Evolutionary conservation across 1,139 yeast genomes (phyloP), one percentile per base, ranked within the genome.

Genomic region (Eremothecium coryli): DNA sequence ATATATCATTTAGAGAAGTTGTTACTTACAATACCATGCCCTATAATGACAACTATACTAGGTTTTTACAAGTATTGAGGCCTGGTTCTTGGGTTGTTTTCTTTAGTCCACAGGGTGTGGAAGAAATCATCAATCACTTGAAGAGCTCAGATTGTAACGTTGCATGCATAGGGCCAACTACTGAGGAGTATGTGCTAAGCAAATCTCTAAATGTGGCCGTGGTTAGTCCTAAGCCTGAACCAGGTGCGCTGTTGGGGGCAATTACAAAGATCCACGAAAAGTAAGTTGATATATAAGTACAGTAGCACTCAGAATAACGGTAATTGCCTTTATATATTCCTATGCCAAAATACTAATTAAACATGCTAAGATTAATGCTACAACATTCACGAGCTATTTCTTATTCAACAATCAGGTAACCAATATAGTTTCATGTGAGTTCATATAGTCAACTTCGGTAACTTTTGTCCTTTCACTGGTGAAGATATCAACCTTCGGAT

Each of bases 81-180:
- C 33, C 33, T n/a, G 33, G 32, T 10, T 24, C 64, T 35, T 82
- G 94, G 93, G 63, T 86, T 4, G 80, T 86, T 0, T 82, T 90
- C 42, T 90, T 88, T 57, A 84, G 96, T 43, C 94, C 96, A 0
- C 94, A 90, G 44, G 95, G 95, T 0, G 80, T 94, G 0, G 71
- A 69, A 27, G 63, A 58, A 1, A 77, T 82, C 5, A 71, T 82
- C 2, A 61, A 68, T 9, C 63, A 64, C 43, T 44, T 78, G 29
- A 59, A 54, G 29, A 37, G 45, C 1, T 39, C 44, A 26, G 28
- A 40, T 5, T 38, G 66, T 33, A 68, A 66, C 36, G 64, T 86
- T 13, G 96, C 93, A 0, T 75, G 88, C 4, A 90, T 90, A 41
- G 98, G 98, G 0, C 97, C 97, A 1, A 88, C 97, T 0, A 90